phyloP scores from a whole-genome alignment of 768 basidiomycete genomes.

The Leccinum subtestaceum region DNA sequence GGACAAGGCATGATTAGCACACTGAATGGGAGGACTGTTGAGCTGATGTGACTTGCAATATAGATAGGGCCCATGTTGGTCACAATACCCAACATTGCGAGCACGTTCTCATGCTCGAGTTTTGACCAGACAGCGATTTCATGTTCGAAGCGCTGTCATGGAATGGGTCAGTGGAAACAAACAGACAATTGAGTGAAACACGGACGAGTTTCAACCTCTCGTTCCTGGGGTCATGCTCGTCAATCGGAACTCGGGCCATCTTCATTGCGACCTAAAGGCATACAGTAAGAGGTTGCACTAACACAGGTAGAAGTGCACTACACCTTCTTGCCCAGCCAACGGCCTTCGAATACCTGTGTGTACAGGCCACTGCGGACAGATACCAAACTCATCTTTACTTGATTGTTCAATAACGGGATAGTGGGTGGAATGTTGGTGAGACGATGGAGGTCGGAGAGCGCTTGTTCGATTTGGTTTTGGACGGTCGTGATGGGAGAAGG shows the following conservation, averaged over 20 bases:
- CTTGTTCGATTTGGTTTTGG: constrained; percentile 42
- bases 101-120: constrained; percentile 45
- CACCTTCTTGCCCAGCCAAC: constrained; percentile 55
- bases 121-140: constrained; percentile 55
- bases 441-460: constrained; percentile 45
- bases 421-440: constrained; percentile 53
- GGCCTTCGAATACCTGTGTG: constrained; percentile 54
- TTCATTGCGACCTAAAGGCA: constrained; percentile 53
- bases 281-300: background rate
- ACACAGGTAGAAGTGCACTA: background rate
- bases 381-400: constrained; percentile 38
- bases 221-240: constrained; percentile 41
- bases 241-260: constrained; percentile 43
- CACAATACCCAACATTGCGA: constrained; percentile 54
- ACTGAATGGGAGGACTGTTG: background rate
- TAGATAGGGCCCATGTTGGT: constrained; percentile 52
- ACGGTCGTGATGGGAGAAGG: constrained; percentile 26
- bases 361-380: constrained; percentile 51
- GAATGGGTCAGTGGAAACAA: background rate
- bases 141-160: constrained; percentile 49
- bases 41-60: constrained; percentile 34
- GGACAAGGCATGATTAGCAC: background rate
- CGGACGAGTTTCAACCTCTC: constrained; percentile 38
- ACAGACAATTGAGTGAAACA: background rate
- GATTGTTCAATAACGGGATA: constrained; percentile 51